phyloP scores from a whole-genome alignment of 768 basidiomycete species.

The Podaxis carcinomalis region DNA sequence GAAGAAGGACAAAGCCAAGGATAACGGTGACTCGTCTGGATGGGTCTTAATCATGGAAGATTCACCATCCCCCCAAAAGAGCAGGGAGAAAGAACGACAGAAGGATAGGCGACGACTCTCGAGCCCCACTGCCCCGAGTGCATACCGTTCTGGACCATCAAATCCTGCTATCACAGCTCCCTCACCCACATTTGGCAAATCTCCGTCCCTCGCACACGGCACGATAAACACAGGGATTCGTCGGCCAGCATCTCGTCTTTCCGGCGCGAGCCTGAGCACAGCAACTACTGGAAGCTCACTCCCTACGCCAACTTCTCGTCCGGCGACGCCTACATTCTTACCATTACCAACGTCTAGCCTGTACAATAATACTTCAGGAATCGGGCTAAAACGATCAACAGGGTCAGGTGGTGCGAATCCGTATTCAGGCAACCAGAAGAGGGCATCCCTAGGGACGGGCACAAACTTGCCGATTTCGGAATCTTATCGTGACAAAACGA shows the following conservation, averaged over 20 bases:
- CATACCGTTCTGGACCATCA: constrained; percentile 40
- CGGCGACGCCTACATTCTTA: constrained; percentile 72
- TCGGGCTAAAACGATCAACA: constrained; percentile 56
- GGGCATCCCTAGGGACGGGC: constrained; percentile 59
- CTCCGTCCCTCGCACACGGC: constrained; percentile 34
- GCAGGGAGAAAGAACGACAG: constrained; percentile 41
- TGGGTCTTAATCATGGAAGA: constrained; percentile 93
- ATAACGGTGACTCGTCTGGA: constrained; percentile 61
- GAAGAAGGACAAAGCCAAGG: constrained; percentile 42
- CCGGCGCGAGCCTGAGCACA: constrained; percentile 45
- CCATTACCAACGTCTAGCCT: constrained; percentile 59
- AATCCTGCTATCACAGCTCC: constrained; percentile 22
- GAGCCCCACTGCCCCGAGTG: constrained; percentile 55
- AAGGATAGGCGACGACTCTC: constrained; percentile 49
- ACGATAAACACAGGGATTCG: constrained; percentile 42
- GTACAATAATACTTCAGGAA: constrained; percentile 35
- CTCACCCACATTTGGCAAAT: constrained; percentile 12
- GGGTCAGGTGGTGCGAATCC: constrained; percentile 41
- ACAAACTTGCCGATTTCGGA: constrained; percentile 27
- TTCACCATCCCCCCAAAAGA: constrained; percentile 65
- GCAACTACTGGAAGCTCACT: constrained; percentile 58
- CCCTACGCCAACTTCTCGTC: constrained; percentile 64
- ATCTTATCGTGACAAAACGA: constrained; percentile 28
- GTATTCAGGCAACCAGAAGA: constrained; percentile 40
- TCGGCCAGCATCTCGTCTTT: constrained; percentile 72